These are phyloP conservation scores for Cruciata laevipes DNA, from an alignment of 257 asterid species.

Conservation along the genomic window DNA sequence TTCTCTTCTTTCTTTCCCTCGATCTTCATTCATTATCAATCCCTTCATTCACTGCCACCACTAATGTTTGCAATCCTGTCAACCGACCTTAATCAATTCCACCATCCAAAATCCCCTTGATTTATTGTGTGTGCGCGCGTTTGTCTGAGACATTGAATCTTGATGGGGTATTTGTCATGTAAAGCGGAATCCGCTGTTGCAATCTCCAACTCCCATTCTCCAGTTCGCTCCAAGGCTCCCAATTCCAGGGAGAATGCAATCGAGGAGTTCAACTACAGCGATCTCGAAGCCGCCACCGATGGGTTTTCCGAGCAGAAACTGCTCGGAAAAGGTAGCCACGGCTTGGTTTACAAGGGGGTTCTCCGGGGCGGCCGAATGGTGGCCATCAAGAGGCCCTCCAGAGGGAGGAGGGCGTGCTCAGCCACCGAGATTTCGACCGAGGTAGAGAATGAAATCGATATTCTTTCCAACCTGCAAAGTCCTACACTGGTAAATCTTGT, in stretches of 20 bases:
- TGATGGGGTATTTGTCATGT: conserved; percentile 85
- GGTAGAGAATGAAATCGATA: conserved; percentile 68
- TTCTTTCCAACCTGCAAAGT: conserved; percentile 53
- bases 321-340: conserved; percentile 81
- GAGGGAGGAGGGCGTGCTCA: conserved; percentile 26
- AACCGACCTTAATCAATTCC: conserved; percentile 9
- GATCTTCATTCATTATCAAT: neutral
- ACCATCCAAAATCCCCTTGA: neutral
- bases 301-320: conserved; percentile 63
- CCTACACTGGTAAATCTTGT: conserved; percentile 72
- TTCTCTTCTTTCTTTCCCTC: neutral
- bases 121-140: neutral
- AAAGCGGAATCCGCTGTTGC: conserved; percentile 64
- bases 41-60: neutral
- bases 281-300: conserved; percentile 70
- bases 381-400: conserved; percentile 66
- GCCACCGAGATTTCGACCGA: conserved; percentile 45
- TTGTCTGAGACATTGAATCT: conserved; percentile 15
- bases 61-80: neutral
- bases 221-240: conserved; percentile 31
- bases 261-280: conserved; percentile 65
- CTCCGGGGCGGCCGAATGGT: conserved; percentile 63
- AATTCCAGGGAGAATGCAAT: conserved; percentile 24
- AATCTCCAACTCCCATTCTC: conserved; percentile 31
- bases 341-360: conserved; percentile 71